Evolutionary conservation across 1,284 basidiomycete genomes (phyloP), one percentile per base, ranked within the genome.

Genomic region (Austroboletus olivaceoglutinosus): DNA sequence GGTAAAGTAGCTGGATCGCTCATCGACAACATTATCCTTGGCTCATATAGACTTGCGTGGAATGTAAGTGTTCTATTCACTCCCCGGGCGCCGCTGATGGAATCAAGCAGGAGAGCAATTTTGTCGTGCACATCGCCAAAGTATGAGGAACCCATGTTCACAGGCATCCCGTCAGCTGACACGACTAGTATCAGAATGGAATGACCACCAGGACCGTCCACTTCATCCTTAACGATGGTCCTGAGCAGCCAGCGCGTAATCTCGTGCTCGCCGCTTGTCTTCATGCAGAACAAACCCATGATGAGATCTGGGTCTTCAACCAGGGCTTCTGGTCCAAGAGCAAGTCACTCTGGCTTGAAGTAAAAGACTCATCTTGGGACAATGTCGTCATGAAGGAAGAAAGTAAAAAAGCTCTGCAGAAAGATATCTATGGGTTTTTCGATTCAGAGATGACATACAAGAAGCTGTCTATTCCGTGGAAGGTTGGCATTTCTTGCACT

Each of bases 401-500:
- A 5, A 86, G 85, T 72, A 93, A 92, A 71, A 72, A 73, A 22
- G 69, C 72, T 2, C 58, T 91, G 12, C 76, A 83, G 68, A 82
- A 86, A 57, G 90, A 93, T 51, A 75, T 92, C 12, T 78, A 81
- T 33, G 84, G 84, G 0, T 93, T 93, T 74, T 91, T 91, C 65
- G 75, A 78, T 31, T 83, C 85, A 0, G 82, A 89, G 58, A 62
- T 75, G 34, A 70, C 85, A 1, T 92, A 92, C 71, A 84, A 84
- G 64, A 76, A 81, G 15, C 74, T 91, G 3, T 76, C 76, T 1
- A 86, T 92, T 44, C 85, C 90, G 0, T 93, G 90, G 90, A 93
- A 93, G 80, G 85, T 85, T 52, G 5, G 45, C 40, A 6, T 42
- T 30, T 37, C 48, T 46, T 36, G 51, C 53, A 22, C 48, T 58